Evolutionary conservation across 2,329 filamentous ascomycete genomes (phyloP).

Genomic region (Neobulgaria alba): DNA sequence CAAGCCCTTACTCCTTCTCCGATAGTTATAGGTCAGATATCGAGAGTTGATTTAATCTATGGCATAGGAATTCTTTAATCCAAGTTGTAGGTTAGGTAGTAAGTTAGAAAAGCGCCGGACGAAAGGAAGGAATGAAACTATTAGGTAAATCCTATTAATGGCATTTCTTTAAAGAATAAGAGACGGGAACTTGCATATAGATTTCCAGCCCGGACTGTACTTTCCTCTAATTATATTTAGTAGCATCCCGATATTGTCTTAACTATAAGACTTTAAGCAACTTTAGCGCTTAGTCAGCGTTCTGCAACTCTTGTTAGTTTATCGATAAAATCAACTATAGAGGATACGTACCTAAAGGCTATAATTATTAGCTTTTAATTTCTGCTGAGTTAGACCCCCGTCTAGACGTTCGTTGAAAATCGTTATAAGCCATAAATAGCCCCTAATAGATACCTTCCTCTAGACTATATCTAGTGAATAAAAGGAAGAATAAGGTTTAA

Average conservation of each 20-base stretch:
- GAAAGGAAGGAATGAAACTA: no score
- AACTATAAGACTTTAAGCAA: constrained; percentile 26
- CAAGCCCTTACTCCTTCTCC: no score
- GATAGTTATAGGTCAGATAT: no score
- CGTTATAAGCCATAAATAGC: constrained; percentile 24
- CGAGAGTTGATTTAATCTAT: no score
- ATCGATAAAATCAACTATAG: no score
- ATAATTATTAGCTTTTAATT: constrained; percentile 22
- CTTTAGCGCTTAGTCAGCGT: constrained; percentile 24
- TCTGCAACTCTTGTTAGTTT: constrained; percentile 14
- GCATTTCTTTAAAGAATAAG: no score
- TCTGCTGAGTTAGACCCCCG: constrained; percentile 22
- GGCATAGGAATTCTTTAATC: no score
- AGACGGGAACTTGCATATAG: constrained; percentile 22
- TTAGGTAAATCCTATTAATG: no score
- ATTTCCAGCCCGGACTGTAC: constrained; percentile 26
- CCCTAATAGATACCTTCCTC: constrained; percentile 28
- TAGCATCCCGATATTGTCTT: constrained; percentile 23
- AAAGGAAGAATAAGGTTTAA: no score
- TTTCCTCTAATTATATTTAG: constrained; percentile 26
- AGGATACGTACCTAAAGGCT: constrained; percentile 24
- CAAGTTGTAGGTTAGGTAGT: no score
- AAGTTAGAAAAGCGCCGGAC: no score
- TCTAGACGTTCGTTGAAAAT: constrained; percentile 22
- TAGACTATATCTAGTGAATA: no score